Percentiles rank a stretch among this genome's conserved stretches.
Conservation (phyloP, 2,329 filamentous ascomycete species). For the Cladosporium colombiae region DNA sequence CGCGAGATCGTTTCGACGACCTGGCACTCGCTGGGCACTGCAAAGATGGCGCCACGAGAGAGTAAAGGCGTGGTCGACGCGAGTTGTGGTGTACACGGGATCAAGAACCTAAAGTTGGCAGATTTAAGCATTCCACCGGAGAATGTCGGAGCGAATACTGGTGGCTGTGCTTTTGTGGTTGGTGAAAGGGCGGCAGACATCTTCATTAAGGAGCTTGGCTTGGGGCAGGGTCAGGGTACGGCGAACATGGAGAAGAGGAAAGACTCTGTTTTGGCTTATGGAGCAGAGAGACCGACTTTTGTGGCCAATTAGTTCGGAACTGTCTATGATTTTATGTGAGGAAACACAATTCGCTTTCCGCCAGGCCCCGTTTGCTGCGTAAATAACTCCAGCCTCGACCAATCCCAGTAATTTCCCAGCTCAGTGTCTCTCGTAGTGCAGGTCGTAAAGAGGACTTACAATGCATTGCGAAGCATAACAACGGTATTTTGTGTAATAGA, state of each 20-base stretch:
- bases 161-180: slow-evolving; percentile 48
- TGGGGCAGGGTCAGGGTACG: slow-evolving; percentile 16
- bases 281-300: background rate
- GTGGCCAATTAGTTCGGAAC: background rate
- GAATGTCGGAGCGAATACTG: slow-evolving; percentile 51
- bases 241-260: background rate
- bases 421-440: background rate
- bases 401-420: background rate
- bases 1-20: slow-evolving; percentile 44
- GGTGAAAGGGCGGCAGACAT: slow-evolving; percentile 46
- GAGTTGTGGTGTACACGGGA: slow-evolving; percentile 44
- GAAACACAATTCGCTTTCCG: background rate
- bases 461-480: background rate
- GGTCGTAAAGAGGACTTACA: background rate
- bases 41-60: slow-evolving; percentile 41
- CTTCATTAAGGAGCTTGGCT: slow-evolving; percentile 43
- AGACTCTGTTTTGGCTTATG: background rate
- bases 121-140: slow-evolving; percentile 46
- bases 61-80: slow-evolving; percentile 44
- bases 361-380: background rate
- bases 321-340: background rate
- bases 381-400: background rate
- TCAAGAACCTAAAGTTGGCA: slow-evolving; percentile 44
- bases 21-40: slow-evolving; percentile 46
- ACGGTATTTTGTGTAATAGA: no score